Percentiles rank a stretch among this genome's conserved stretches.
These are phyloP conservation scores for Phaeophleospora eucalypticola DNA, from an alignment of 2,329 filamentous ascomycete genomes.

Conservation along the genomic window DNA sequence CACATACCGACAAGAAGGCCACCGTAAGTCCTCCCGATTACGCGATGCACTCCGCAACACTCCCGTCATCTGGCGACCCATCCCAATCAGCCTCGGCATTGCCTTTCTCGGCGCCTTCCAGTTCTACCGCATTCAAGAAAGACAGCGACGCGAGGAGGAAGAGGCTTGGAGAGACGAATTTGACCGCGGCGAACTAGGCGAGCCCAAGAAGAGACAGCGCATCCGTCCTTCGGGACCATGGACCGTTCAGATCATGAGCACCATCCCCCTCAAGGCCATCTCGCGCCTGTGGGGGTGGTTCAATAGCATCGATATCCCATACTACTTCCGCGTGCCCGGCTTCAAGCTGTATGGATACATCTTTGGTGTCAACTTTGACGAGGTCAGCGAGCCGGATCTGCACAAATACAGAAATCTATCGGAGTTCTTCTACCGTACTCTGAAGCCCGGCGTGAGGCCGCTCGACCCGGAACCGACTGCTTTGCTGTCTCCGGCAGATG, in stretches of 20 bases:
- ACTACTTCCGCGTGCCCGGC: conserved; percentile 80
- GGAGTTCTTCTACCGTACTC: conserved; percentile 91
- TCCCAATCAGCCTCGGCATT: conserved; percentile 80
- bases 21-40: conserved; percentile 44
- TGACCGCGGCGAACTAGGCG: conserved; percentile 29
- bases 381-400: conserved; percentile 83
- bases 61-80: conserved; percentile 81
- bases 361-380: conserved; percentile 86
- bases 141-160: conserved; percentile 42
- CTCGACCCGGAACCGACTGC: conserved; percentile 77
- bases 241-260: conserved; percentile 92
- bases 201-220: conserved; percentile 53
- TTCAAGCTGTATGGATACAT: conserved; percentile 88
- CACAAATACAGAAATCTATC: conserved; percentile 88
- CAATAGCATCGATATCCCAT: conserved; percentile 84
- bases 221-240: conserved; percentile 83
- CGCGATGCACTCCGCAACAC: conserved; percentile 58
- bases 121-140: conserved; percentile 68
- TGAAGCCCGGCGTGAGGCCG: conserved; percentile 84
- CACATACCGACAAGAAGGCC: conserved; percentile 16
- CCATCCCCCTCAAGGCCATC: conserved; percentile 82
- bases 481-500: conserved; percentile 83
- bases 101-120: conserved; percentile 79
- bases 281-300: conserved; percentile 87
- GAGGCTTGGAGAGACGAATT: conserved; percentile 42